Conservation (phyloP, 495 filamentous ascomycete genomes). For the Sphaerosporella brunnea region DNA sequence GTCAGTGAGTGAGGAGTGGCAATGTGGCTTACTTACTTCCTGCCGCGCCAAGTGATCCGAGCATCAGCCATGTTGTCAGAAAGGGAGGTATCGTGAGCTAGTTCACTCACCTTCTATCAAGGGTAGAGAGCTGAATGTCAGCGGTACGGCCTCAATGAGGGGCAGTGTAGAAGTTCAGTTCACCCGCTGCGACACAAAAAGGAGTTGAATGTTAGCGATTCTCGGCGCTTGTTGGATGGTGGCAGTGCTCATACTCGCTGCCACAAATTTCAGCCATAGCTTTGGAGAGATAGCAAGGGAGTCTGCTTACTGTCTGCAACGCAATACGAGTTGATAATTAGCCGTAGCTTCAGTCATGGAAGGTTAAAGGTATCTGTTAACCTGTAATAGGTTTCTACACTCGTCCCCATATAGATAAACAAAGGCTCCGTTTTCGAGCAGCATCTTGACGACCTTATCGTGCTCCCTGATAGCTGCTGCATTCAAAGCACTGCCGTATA, state of each 20-base stretch:
- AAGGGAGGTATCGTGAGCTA: background rate
- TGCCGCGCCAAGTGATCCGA: background rate
- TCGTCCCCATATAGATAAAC: background rate
- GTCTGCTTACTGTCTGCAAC: background rate
- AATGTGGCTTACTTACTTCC: background rate
- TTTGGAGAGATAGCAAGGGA: background rate
- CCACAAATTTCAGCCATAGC: background rate
- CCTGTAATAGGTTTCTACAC: background rate
- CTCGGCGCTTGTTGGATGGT: background rate
- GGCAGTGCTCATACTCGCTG: background rate
- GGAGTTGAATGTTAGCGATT: background rate
- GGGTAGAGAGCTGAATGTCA: background rate
- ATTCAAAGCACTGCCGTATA: constrained; percentile 7
- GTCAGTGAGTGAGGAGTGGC: background rate
- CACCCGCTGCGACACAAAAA: background rate
- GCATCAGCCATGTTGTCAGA: background rate
- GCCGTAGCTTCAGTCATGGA: background rate
- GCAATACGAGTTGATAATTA: background rate
- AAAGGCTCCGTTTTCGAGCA: background rate
- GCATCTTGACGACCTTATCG: background rate
- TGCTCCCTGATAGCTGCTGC: constrained; percentile 6
- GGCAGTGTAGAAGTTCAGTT: background rate
- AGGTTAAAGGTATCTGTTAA: background rate
- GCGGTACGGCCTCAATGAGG: background rate
- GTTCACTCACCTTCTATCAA: background rate